phyloP scores from a whole-genome alignment of 148 eudicot genomes.

The Rheum nobile region DNA sequence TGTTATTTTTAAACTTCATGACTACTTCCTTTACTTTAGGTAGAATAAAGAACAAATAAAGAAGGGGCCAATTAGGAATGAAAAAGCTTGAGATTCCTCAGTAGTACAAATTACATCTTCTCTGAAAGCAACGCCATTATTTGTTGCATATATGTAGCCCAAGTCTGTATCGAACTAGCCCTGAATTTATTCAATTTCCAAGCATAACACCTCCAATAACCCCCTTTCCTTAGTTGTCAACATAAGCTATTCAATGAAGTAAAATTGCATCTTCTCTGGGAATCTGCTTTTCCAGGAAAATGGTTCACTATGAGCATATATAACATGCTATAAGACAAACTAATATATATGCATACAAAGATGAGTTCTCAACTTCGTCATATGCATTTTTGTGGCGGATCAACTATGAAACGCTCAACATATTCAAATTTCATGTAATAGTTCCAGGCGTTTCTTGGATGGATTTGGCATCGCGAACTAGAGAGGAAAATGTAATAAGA shows the following conservation, averaged over 20 bases:
- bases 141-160: neutral
- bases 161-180: neutral
- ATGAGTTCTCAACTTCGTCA: too few species aligned
- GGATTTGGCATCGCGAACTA: too few species aligned
- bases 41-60: neutral
- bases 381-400: neutral
- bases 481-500: neutral
- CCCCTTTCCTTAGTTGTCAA: neutral
- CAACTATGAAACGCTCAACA: neutral
- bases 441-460: too few species aligned
- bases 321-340: too few species aligned
- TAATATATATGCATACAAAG: too few species aligned
- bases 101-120: neutral
- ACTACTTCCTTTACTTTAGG: too few species aligned
- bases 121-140: neutral
- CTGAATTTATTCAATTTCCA: neutral
- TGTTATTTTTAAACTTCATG: too few species aligned
- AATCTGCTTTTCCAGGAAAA: too few species aligned
- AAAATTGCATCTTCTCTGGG: too few species aligned
- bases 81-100: neutral
- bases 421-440: neutral
- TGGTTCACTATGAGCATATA: too few species aligned
- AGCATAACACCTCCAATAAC: neutral
- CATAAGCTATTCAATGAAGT: neutral
- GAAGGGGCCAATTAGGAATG: neutral